Conservation (phyloP, 441 rosid genomes). For the Arabidopsis hybrid region DNA sequence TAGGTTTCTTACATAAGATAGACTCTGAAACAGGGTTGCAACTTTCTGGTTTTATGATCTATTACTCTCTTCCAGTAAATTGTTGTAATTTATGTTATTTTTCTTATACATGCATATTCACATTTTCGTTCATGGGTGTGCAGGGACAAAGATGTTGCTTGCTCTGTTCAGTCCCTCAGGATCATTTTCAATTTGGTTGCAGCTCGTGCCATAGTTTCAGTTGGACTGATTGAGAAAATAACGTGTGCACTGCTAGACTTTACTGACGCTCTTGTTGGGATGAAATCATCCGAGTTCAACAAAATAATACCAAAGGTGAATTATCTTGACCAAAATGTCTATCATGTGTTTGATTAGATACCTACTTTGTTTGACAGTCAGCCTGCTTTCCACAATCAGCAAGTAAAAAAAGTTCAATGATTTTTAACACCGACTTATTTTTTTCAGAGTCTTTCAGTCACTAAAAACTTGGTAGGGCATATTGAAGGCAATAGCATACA, state of each 20-base stretch:
- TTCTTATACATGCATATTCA: constrained; percentile 5
- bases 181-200: constrained; percentile 87
- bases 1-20: background rate
- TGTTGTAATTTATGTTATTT: constrained; percentile 21
- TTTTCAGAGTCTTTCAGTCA: constrained; percentile 79
- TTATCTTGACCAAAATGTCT: constrained; percentile 26
- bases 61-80: constrained; percentile 15
- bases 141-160: constrained; percentile 79
- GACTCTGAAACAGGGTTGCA: constrained; percentile 16
- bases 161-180: constrained; percentile 78
- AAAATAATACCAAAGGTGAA: constrained; percentile 82
- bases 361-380: constrained; percentile 5
- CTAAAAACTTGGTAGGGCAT: constrained; percentile 62
- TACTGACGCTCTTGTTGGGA: constrained; percentile 57
- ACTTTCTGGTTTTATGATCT: constrained; percentile 15
- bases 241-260: constrained; percentile 76
- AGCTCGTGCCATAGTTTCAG: constrained; percentile 70
- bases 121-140: constrained; percentile 36
- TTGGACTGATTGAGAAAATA: constrained; percentile 68
- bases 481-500: constrained; percentile 52
- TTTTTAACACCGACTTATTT: constrained; percentile 27
- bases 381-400: background rate
- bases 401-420: constrained; percentile 8
- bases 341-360: constrained; percentile 18
- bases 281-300: constrained; percentile 66